A percentile compares a stretch with the other conserved stretches of the same genome.
These are phyloP conservation scores for Vicia villosa DNA, from an alignment of 306 rosid genomes.

Conservation along the genomic window DNA sequence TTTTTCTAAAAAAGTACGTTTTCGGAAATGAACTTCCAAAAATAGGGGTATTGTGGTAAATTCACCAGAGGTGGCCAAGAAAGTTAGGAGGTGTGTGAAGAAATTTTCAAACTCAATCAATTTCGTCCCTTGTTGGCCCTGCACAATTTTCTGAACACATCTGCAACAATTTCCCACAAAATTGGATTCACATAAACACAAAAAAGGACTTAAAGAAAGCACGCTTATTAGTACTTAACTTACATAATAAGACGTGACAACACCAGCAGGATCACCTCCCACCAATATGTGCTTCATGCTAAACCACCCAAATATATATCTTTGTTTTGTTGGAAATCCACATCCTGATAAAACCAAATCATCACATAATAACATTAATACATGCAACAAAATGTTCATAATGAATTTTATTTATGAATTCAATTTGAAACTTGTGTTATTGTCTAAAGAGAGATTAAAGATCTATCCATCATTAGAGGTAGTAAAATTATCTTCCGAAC, in stretches of 20 bases:
- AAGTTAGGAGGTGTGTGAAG: too few relatives aligned
- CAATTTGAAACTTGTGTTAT: conserved; percentile 66
- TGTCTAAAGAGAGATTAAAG: conserved; percentile 90
- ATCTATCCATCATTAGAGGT: conserved; percentile 90
- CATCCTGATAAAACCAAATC: conserved; percentile 56
- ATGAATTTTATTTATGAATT: background rate
- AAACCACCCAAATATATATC: conserved; percentile 95
- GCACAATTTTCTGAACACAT: conserved; percentile 94
- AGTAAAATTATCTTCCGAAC: conserved; percentile 83
- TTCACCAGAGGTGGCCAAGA: too few relatives aligned
- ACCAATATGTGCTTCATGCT: conserved; percentile 94
- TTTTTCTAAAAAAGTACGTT: too few relatives aligned
- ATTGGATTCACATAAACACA: conserved; percentile 5
- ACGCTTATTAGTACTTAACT: conserved; percentile 6
- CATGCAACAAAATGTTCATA: background rate
- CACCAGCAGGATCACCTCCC: conserved; percentile 97
- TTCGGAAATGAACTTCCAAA: too few relatives aligned
- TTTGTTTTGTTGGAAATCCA: conserved; percentile 89
- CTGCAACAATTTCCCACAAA: conserved; percentile 44
- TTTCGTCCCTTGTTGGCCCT: conserved; percentile 87
- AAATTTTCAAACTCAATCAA: conserved; percentile 98
- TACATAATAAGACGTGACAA: conserved; percentile 91
- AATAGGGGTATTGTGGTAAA: too few relatives aligned
- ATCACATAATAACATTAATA: background rate
- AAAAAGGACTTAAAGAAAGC: background rate